These are phyloP conservation scores for Henckelia pumila DNA, from an alignment of 257 asterid species.

Conservation along the genomic window DNA sequence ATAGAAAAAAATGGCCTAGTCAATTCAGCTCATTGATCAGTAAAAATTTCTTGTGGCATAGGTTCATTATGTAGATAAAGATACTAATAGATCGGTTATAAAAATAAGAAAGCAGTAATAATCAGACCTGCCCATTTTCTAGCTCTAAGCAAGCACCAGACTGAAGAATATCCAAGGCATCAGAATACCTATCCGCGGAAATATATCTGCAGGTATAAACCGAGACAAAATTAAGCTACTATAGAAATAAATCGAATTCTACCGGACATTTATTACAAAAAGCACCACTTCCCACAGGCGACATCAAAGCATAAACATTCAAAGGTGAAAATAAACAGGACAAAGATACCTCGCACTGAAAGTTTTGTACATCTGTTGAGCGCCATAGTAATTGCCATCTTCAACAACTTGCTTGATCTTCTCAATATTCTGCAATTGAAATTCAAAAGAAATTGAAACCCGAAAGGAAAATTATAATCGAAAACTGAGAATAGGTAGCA, in stretches of 20 bases:
- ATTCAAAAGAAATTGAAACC: neutral
- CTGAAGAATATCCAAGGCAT: constrained; percentile 81
- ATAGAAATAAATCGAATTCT: constrained; percentile 6
- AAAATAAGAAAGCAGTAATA: constrained; percentile 13
- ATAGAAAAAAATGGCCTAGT: constrained; percentile 17
- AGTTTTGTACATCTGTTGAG: constrained; percentile 97
- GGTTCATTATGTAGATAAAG: neutral
- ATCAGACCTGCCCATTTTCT: constrained; percentile 73
- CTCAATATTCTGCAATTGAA: constrained; percentile 57
- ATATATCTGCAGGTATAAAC: constrained; percentile 49
- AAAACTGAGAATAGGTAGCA: constrained; percentile 1
- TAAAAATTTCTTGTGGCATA: neutral
- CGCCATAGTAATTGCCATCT: constrained; percentile 91
- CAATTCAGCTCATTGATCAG: constrained; percentile 3
- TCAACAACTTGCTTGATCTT: constrained; percentile 72
- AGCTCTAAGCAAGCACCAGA: constrained; percentile 90
- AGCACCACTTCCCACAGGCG: neutral
- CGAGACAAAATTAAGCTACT: constrained; percentile 7
- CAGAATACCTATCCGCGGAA: constrained; percentile 57
- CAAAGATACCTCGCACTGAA: constrained; percentile 66
- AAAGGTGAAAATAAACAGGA: constrained; percentile 3
- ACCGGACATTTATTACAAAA: neutral
- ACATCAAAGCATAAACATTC: neutral
- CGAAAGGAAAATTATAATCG: neutral
- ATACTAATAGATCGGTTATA: constrained; percentile 10